These are phyloP conservation scores for Plasmodium gonderi DNA, from an alignment of 169 alveolate species.

Conservation along the genomic window DNA sequence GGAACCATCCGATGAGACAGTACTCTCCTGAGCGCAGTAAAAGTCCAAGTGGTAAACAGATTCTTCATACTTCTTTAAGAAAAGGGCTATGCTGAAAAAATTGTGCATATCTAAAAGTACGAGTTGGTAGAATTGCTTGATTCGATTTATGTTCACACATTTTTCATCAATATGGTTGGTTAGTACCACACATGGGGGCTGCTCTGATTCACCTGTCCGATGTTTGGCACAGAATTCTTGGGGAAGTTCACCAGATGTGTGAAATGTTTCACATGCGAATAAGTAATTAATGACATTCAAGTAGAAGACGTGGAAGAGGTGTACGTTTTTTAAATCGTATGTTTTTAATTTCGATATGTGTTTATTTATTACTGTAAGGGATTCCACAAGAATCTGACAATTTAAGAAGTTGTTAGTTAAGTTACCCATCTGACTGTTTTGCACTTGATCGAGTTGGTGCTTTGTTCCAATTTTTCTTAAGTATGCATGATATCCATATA, in stretches of 20 bases:
- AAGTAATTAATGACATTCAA: slow-evolving; percentile 16
- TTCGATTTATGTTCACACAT: background rate
- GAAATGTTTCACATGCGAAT: background rate
- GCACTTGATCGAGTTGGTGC: background rate
- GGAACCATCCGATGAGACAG: background rate
- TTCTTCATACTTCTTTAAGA: background rate
- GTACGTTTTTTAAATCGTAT: background rate
- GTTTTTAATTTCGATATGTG: background rate
- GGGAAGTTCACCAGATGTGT: no score
- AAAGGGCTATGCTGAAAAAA: slow-evolving; percentile 16
- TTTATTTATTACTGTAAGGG: slow-evolving; percentile 33
- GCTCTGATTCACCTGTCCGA: background rate
- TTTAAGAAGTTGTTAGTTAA: background rate
- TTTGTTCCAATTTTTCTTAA: background rate
- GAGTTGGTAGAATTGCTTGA: background rate
- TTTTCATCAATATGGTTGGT: background rate
- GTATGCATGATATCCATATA: background rate
- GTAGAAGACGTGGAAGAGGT: slow-evolving; percentile 10
- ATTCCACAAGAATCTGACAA: slow-evolving; percentile 28
- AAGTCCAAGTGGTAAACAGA: background rate
- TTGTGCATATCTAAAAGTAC: slow-evolving; percentile 6
- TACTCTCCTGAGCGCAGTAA: no score
- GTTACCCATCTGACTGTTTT: no score
- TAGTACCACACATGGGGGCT: background rate
- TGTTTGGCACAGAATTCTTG: no score